Base-by-base conservation (phyloP, 148 eudicot genomes). In the Rhododendron simsii region DNA sequence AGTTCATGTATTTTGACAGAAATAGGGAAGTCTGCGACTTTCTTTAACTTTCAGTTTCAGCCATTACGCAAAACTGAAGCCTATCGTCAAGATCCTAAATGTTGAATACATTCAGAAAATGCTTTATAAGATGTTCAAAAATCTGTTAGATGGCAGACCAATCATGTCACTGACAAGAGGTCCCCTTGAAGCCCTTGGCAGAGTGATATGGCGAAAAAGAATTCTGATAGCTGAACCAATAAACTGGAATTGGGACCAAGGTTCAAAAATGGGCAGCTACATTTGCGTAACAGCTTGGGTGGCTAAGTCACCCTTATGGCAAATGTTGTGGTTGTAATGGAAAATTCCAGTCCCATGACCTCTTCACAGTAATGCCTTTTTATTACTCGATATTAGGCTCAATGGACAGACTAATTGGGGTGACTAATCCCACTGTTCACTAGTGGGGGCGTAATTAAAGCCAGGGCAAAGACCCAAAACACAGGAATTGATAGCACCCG, bases 121-220 rank as follows among this genome's bases (percentile, higher is more conserved):
- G 53, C 53, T 81, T 82, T 61, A 4, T 35, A 82, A 81, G 65
- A 80, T 80, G 53, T 81, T 81, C 83, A 63, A 30, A 51, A 81
- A 37, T 33, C 83, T 53, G 15, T 30, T 30, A 55, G 12, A 12
- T 51, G 55, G 55, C 55, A 51, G 59, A 30, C 11, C 50, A 55
- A 15, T n/a, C 57, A 30, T 53, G 59, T 11, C 8, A 30, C 28
- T 30, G 5, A 61, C 20, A 82, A 4, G 61, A 55, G 21, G 61
- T 15, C 8, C 61, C 21, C 61, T 55, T 55, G 61, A 55, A 15
- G 61, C 61, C 61, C 61, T 55, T 15, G 61, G 61, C 61, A 55
- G 61, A 55, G 61, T 15, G 61, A 0, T 55, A 55, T 14, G 61
- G 61, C 61, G 5, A 55, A 55, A 55, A 55, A 55, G 5, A 55